Conservation (phyloP, 2,329 filamentous ascomycete genomes). For the Hirsutella minnesotensis region DNA sequence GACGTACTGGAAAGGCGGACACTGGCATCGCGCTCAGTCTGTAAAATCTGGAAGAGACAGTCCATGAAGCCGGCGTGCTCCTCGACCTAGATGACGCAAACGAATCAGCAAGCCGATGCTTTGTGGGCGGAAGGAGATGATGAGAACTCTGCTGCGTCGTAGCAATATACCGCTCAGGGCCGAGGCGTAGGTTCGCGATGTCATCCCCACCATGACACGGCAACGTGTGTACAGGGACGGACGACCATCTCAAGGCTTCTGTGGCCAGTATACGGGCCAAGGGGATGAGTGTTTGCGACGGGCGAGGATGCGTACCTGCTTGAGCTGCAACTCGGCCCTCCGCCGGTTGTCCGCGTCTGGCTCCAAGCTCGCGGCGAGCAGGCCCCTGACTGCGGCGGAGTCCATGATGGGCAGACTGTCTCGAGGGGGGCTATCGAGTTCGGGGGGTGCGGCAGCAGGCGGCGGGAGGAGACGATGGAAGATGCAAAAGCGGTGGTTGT, state of each 20-base stretch:
- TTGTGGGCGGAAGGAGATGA: neutral
- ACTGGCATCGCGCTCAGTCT: constrained; percentile 73
- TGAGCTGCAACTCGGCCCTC: constrained; percentile 69
- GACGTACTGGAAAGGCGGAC: constrained; percentile 79
- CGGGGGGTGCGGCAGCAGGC: neutral
- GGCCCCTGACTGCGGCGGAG: constrained; percentile 60
- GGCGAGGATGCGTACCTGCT: constrained; percentile 48
- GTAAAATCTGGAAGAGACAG: constrained; percentile 80
- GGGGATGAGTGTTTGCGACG: neutral
- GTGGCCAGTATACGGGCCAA: neutral
- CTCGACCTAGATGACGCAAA: constrained; percentile 54
- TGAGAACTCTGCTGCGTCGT: neutral
- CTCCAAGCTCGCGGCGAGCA: constrained; percentile 66
- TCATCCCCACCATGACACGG: neutral
- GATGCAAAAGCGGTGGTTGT: neutral
- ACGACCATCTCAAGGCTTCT: no score
- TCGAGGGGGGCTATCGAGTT: constrained; percentile 1
- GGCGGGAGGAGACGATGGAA: no score
- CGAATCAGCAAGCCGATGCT: neutral
- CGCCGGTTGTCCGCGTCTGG: constrained; percentile 63
- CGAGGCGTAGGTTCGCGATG: neutral
- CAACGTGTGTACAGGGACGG: neutral
- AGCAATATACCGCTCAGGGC: neutral
- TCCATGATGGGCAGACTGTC: constrained; percentile 44
- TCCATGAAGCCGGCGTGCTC: constrained; percentile 82